These are phyloP conservation scores for Fonsecaea multimorphosa DNA, from an alignment of 2,329 filamentous ascomycete species.

Conservation along the genomic window DNA sequence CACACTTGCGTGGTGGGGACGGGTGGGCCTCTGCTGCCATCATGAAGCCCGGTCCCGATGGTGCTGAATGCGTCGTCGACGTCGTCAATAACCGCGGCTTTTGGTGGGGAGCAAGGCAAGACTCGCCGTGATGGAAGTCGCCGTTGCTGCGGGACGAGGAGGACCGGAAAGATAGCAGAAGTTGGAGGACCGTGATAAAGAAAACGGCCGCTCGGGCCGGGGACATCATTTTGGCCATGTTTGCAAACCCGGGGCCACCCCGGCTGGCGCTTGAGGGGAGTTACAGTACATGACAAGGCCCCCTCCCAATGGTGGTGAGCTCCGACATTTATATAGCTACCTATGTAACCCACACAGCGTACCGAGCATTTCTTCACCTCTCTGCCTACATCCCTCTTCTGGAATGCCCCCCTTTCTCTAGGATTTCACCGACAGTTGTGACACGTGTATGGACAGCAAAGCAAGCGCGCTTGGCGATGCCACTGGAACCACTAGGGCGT, in stretches of 20 bases:
- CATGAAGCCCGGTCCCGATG: constrained; percentile 2
- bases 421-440: constrained; percentile 6
- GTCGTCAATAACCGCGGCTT: not conserved
- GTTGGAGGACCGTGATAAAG: constrained; percentile 1
- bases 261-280: not conserved
- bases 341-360: not conserved
- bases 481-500: not conserved
- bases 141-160: not conserved
- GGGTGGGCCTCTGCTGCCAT: constrained; percentile 22
- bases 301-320: not conserved
- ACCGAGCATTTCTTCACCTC: not conserved
- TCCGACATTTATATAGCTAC: not conserved
- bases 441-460: constrained; percentile 9
- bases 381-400: not conserved
- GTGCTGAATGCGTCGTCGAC: not conserved
- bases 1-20: not conserved
- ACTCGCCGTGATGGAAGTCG: not conserved
- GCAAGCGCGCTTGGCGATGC: not conserved
- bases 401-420: not conserved
- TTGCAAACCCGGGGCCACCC: not conserved
- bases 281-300: not conserved
- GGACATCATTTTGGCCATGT: constrained; percentile 6
- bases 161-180: constrained; percentile 5
- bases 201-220: not conserved
- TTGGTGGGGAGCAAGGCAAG: not conserved